These are phyloP conservation scores for Pilaira anomala DNA, from an alignment of 192 early-diverging fungal species.

Conservation along the genomic window DNA sequence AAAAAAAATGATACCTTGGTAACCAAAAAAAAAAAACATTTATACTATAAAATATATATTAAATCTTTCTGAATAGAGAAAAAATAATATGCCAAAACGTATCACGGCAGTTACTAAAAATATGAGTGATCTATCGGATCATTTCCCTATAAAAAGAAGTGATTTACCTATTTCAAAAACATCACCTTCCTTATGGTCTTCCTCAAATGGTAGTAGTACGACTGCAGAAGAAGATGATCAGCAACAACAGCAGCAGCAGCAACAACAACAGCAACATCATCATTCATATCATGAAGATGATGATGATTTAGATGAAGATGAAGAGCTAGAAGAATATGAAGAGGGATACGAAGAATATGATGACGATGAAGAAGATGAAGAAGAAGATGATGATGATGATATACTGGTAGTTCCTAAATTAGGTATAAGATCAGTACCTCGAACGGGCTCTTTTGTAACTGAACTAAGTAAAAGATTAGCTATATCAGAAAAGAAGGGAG, in stretches of 20 bases:
- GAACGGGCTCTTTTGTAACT: conserved; percentile 23
- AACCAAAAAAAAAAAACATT: neutral
- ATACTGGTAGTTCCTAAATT: neutral
- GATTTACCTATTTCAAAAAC: conserved; percentile 10
- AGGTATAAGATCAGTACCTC: neutral
- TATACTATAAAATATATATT: no score
- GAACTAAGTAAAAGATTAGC: conserved; percentile 17
- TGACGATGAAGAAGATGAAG: neutral
- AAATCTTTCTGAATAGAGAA: no score
- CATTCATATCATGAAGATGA: neutral
- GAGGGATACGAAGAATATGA: neutral
- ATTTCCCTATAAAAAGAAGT: conserved; percentile 9
- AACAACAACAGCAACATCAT: no score
- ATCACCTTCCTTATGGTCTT: conserved; percentile 10
- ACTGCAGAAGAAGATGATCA: neutral
- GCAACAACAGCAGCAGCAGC: no score
- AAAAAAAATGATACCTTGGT: neutral
- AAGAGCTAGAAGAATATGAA: no score
- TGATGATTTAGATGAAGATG: neutral
- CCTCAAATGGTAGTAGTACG: conserved; percentile 2
- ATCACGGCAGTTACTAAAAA: conserved; percentile 3
- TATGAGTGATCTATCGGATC: conserved; percentile 1
- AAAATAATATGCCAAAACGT: neutral
- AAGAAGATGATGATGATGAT: neutral
- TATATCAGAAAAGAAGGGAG: conserved; percentile 11